Percentiles rank a stretch among this genome's conserved stretches.
These are phyloP conservation scores for Phytophthora tubulina DNA, from an alignment of 352 stramenopile species.

Conservation along the genomic window DNA sequence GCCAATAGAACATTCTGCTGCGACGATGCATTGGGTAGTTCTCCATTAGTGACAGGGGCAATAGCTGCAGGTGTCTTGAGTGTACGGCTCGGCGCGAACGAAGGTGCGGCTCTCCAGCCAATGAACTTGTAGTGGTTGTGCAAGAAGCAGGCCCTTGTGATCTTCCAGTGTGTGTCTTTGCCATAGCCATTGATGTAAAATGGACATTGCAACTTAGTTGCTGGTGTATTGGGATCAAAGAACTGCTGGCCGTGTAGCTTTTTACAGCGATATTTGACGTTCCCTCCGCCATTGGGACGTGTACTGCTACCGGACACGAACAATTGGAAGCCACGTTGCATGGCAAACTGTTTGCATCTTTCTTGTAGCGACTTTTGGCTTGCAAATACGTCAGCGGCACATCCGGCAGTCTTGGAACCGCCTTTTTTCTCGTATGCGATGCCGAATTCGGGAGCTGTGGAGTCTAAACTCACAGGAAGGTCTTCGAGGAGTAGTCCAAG, in stretches of 20 bases:
- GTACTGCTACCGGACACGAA: slow-evolving; percentile 76
- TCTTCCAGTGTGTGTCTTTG: slow-evolving; percentile 72
- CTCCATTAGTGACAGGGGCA: slow-evolving; percentile 16
- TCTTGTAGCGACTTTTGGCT: slow-evolving; percentile 76
- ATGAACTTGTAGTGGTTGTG: slow-evolving; percentile 92
- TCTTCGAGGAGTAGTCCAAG: slow-evolving; percentile 61
- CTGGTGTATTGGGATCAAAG: slow-evolving; percentile 64
- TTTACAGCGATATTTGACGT: slow-evolving; percentile 88
- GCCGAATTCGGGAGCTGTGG: slow-evolving; percentile 62
- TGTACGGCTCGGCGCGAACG: not conserved
- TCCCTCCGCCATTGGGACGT: slow-evolving; percentile 70
- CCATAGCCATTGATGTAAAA: slow-evolving; percentile 89
- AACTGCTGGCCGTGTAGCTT: slow-evolving; percentile 85
- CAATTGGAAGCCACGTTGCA: slow-evolving; percentile 79
- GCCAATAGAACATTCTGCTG: slow-evolving; percentile 8
- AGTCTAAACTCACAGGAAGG: slow-evolving; percentile 58
- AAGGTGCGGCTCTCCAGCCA: slow-evolving; percentile 50
- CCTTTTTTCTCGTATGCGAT: slow-evolving; percentile 84
- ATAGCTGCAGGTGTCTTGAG: slow-evolving; percentile 4
- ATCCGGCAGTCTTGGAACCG: slow-evolving; percentile 60
- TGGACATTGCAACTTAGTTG: slow-evolving; percentile 65
- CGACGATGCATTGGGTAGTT: not conserved
- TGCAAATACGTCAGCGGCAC: slow-evolving; percentile 63
- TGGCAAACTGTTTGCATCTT: slow-evolving; percentile 82
- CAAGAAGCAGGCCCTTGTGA: slow-evolving; percentile 78